Conservation (phyloP, 805 yeast species). For the Ogataea pilisensis region DNA sequence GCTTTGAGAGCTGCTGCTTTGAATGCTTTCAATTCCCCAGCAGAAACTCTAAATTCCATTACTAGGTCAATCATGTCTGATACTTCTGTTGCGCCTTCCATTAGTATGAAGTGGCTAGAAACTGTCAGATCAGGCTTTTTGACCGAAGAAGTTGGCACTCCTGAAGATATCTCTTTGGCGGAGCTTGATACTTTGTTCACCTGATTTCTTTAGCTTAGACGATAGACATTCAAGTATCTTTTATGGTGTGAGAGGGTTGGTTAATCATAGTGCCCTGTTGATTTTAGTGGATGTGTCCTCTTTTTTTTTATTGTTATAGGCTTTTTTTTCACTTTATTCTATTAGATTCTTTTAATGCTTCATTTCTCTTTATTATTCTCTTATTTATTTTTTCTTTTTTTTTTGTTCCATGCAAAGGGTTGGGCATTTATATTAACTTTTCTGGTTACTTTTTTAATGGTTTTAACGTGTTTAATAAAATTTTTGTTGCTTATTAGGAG, state of each 20-base stretch:
- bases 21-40: constrained; percentile 40
- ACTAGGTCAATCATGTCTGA: constrained; percentile 32
- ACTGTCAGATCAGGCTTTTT: constrained; percentile 74
- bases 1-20: constrained; percentile 67
- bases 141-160: constrained; percentile 72
- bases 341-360: constrained; percentile 1
- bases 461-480: constrained; percentile 13
- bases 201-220: constrained; percentile 6
- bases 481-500: too few relatives aligned
- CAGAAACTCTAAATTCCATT: constrained; percentile 34
- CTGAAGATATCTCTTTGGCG: constrained; percentile 72
- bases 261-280: background rate
- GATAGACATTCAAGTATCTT: too few relatives aligned
- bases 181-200: constrained; percentile 55
- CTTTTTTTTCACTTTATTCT: background rate
- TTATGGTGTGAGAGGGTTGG: background rate
- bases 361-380: background rate
- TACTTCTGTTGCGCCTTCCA: constrained; percentile 32
- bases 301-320: background rate
- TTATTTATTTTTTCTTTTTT: background rate
- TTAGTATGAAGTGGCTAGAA: constrained; percentile 63
- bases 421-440: constrained; percentile 13
- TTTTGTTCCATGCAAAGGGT: constrained; percentile 8
- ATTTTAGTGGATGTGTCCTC: background rate
- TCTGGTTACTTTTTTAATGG: constrained; percentile 11